These are phyloP conservation scores for Torulaspora pretoriensis DNA, from an alignment of 1,139 yeast genomes.

Conservation along the genomic window DNA sequence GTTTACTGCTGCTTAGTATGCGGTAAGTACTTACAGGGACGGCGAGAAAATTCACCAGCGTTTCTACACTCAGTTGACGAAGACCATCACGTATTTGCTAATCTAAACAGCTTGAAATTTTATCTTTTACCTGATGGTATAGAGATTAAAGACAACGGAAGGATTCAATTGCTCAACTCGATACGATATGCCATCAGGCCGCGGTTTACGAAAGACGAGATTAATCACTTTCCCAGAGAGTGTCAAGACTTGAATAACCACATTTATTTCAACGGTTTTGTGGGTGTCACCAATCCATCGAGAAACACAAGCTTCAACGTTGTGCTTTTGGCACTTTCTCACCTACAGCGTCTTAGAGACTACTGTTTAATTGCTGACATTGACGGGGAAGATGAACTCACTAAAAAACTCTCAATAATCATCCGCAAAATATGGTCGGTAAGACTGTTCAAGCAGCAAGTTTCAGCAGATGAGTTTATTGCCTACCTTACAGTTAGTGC, in stretches of 20 bases:
- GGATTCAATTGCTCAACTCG: conserved; percentile 40
- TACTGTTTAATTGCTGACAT: conserved; percentile 41
- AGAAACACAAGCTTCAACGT: conserved; percentile 53
- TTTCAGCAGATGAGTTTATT: conserved; percentile 64
- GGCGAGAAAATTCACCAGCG: conserved; percentile 60
- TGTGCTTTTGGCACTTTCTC: conserved; percentile 53
- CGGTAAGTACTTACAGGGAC: conserved; percentile 71
- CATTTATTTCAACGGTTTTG: conserved; percentile 55
- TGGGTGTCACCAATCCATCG: conserved; percentile 54
- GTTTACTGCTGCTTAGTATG: conserved; percentile 71
- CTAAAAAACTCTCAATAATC: conserved; percentile 43
- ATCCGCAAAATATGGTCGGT: conserved; percentile 63
- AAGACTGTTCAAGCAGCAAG: conserved; percentile 52
- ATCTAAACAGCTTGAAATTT: conserved; percentile 46
- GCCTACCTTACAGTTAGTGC: conserved; percentile 45
- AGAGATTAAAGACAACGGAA: conserved; percentile 13
- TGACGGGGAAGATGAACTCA: conserved; percentile 31
- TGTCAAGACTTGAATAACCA: conserved; percentile 44
- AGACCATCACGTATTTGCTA: conserved; percentile 61
- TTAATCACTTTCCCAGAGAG: conserved; percentile 29
- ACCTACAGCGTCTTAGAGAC: conserved; percentile 51
- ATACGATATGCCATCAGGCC: conserved; percentile 55
- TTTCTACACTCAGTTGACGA: conserved; percentile 60
- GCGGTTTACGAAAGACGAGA: conserved; percentile 39
- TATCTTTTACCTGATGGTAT: conserved; percentile 56